Base-by-base conservation (phyloP, 2,329 filamentous ascomycete species). In the Fusarium penzigii region DNA sequence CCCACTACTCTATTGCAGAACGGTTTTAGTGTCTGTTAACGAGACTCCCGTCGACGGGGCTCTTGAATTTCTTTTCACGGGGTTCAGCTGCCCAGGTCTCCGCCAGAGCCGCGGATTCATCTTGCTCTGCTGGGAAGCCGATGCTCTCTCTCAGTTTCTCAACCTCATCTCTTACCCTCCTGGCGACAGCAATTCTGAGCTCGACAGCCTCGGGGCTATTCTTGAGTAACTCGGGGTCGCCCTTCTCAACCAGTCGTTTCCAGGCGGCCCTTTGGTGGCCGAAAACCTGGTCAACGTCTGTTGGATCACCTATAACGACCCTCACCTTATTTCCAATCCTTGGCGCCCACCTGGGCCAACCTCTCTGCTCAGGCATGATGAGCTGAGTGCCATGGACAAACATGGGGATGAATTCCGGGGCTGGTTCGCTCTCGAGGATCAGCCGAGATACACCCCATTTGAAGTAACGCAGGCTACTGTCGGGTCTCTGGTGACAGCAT, bases 361-460 rank as follows among this genome's bases (percentile, higher is more conserved):
- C 74, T 42, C 94, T 83, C 52, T 86, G 81, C 72, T 97, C 93
- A 64, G 90, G 82, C 93, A 97, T 97, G 61, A 96, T 79, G 53
- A 88, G 75, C 68, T 97, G 89, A 14, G 89, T 89, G 29, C 94
- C 94, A 65, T 97, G 90, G 45, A 97, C 87, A 78, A 95, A 99
- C 74, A 99, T 93, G 41, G 94, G 92, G 36, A 99, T 82, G 17
- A 99, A 82, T 61, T 95, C 90, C 0, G 94, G 94, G 56, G 89
- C 86, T 3, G 91, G 90, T 44, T 93, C 89, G 43, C 88, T 84
- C 72, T 99, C 94, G 43, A 99, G 83, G 52, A 99, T 94, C 52
- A 97, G 80, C 2, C 94, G 85, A 7, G 93, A 91, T 2, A 97
- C 80, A 1, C 94, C 94, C 94, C 94, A 99, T 76, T 96, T 97